These are phyloP conservation scores for Cladophialophora bantiana DNA, from an alignment of 2,329 filamentous ascomycete species.

Conservation along the genomic window DNA sequence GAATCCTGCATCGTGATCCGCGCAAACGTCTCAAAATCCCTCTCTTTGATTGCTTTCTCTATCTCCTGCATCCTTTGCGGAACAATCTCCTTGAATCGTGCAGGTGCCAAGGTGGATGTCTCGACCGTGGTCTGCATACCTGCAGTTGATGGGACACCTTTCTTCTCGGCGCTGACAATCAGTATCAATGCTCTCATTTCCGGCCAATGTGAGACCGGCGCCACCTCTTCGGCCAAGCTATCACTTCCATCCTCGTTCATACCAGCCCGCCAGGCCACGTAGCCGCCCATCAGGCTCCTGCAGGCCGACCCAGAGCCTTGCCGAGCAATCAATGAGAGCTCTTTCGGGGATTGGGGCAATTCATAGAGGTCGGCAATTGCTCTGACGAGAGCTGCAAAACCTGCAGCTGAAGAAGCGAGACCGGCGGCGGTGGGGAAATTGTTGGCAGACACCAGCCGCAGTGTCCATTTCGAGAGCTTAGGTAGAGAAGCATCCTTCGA, in stretches of 20 bases:
- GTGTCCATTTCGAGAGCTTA: constrained; percentile 75
- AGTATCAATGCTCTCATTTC: constrained; percentile 91
- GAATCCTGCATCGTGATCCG: constrained; percentile 95
- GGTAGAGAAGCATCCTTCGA: constrained; percentile 74
- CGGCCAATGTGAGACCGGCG: constrained; percentile 89
- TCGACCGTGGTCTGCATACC: constrained; percentile 98
- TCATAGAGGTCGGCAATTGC: constrained; percentile 92
- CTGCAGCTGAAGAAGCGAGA: constrained; percentile 66
- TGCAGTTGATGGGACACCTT: constrained; percentile 88
- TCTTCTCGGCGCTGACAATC: constrained; percentile 92
- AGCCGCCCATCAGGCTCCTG: constrained; percentile 83
- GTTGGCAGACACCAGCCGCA: constrained; percentile 93
- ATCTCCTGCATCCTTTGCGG: constrained; percentile 83
- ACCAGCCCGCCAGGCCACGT: constrained; percentile 93
- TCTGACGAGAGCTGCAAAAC: constrained; percentile 68
- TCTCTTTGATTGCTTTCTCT: constrained; percentile 77
- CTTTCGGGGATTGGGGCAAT: constrained; percentile 78
- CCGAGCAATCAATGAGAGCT: constrained; percentile 86
- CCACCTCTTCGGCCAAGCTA: constrained; percentile 86
- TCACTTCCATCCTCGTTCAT: constrained; percentile 78
- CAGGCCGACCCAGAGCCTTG: constrained; percentile 96
- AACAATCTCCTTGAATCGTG: constrained; percentile 77
- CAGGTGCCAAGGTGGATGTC: constrained; percentile 85
- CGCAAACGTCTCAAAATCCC: constrained; percentile 86
- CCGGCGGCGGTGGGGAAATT: constrained; percentile 99